Evolutionary conservation across 768 basidiomycete genomes (phyloP), one percentile per base, ranked within the genome.

Genomic region (Coprinellus aureogranulatus): DNA sequence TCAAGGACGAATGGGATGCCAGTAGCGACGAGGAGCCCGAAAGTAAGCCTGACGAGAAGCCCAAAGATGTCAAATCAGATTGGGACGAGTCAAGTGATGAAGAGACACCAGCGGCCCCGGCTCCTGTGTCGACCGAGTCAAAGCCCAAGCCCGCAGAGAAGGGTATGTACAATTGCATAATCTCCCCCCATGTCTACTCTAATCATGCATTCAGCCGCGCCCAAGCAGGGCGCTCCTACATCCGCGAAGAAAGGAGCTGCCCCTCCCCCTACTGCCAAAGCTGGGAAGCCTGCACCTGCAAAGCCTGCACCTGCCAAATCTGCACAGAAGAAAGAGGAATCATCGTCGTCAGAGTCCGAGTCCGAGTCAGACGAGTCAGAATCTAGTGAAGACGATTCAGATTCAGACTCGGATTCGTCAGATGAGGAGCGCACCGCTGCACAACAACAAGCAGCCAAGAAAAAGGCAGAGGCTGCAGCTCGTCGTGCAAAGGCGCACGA

Each of bases 391-490:
- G 75, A 77, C 27, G 78, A 77, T 54, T 81, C 80, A 23, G 54
- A 44, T 39, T 60, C 61, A 0, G 82, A 82, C 44, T 49, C 47
- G 14, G 54, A 55, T 28, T 72, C 77, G 9, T 81, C 80, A 12
- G 86, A 87, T 11, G 87, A 87, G 54, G 88, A 85, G 45, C 74
- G 90, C 68, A 88, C 89, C 2, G 78, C 72, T 26, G 73, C 85
- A 3, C 88, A 94, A 71, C 83, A 81, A 59, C 70, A 86, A 65
- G 83, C 82, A 10, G 83, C 84, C 20, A 82, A 89, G 70, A 79
- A 77, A 61, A 96, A 94, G 73, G 88, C 86, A 0, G 89, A 91
- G 61, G 93, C 94, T n/a, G 88, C 88, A 34, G 89, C 83, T 20
- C 84, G 93, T 44, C 82, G 83, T 51, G 82, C 85, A 45, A 88